phyloP scores from a whole-genome alignment of 768 basidiomycete genomes.

The Panellus pusillus region DNA sequence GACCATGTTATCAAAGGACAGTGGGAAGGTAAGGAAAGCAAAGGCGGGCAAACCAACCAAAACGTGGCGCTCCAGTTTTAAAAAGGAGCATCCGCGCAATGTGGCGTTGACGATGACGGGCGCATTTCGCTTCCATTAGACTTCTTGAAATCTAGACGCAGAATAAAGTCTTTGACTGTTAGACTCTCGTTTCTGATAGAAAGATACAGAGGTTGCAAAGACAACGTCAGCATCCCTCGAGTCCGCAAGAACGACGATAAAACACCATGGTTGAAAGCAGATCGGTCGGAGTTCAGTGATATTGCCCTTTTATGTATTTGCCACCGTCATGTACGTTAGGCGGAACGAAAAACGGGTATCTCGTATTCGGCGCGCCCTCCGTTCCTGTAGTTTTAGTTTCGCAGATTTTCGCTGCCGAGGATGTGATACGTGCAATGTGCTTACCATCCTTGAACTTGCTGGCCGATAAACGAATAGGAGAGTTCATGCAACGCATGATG shows the following conservation, averaged over 20 bases:
- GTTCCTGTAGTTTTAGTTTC: slow-evolving; percentile 17
- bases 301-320: neutral
- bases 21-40: neutral
- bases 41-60: neutral
- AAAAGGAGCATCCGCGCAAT: slow-evolving; percentile 7
- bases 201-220: neutral
- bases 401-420: slow-evolving; percentile 9
- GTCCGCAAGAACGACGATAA: no score
- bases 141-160: slow-evolving; percentile 7
- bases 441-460: neutral
- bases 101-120: slow-evolving; percentile 16
- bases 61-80: slow-evolving; percentile 1
- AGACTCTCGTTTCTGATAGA: neutral
- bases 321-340: slow-evolving; percentile 7
- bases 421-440: neutral
- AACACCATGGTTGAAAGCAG: neutral
- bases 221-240: neutral
- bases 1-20: slow-evolving; percentile 37
- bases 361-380: slow-evolving; percentile 1
- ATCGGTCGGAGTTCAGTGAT: neutral
- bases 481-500: neutral
- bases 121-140: slow-evolving; percentile 14
- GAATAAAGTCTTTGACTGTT: neutral
- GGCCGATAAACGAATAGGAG: neutral
- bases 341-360: slow-evolving; percentile 11